phyloP scores from a whole-genome alignment of 2,329 filamentous ascomycete genomes.

The Phyllosticta citriasiana region DNA sequence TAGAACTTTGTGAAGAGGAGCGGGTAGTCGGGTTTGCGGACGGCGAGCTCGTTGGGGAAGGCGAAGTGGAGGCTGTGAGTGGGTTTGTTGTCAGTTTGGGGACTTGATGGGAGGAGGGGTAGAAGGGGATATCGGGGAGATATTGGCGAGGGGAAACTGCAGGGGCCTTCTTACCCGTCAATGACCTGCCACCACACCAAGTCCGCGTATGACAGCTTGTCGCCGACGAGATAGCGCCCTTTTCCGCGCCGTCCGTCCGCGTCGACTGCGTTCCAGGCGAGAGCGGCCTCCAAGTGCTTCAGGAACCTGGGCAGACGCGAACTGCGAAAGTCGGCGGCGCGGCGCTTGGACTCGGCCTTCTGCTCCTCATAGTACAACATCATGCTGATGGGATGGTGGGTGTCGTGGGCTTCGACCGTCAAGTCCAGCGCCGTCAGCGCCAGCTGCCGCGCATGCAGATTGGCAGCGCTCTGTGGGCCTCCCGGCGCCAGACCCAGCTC shows the following conservation, averaged over 20 bases:
- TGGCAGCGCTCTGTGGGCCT: constrained; percentile 31
- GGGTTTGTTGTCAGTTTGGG: constrained; percentile 27
- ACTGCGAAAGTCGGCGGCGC: constrained; percentile 47
- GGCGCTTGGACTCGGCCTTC: constrained; percentile 53
- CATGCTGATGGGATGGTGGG: constrained; percentile 59
- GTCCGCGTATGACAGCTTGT: constrained; percentile 59
- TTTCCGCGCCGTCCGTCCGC: constrained; percentile 32
- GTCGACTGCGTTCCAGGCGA: constrained; percentile 46
- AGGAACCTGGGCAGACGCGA: constrained; percentile 63
- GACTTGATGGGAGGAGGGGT: not conserved
- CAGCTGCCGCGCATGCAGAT: constrained; percentile 53
- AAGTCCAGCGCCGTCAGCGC: constrained; percentile 62
- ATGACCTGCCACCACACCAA: constrained; percentile 61
- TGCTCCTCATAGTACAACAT: constrained; percentile 64
- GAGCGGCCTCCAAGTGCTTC: constrained; percentile 57
- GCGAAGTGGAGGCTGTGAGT: constrained; percentile 51
- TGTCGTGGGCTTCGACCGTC: constrained; percentile 62
- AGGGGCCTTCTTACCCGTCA: constrained; percentile 23
- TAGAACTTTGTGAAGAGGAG: constrained; percentile 54
- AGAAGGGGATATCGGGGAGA: no score
- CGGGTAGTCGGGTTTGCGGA: constrained; percentile 47
- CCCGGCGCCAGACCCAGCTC: constrained; percentile 25
- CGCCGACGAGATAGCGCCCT: constrained; percentile 56
- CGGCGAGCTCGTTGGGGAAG: constrained; percentile 57
- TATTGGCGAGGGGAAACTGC: no score